Conservation (phyloP, 75 land plant genomes). For the Larix kaempferi region DNA sequence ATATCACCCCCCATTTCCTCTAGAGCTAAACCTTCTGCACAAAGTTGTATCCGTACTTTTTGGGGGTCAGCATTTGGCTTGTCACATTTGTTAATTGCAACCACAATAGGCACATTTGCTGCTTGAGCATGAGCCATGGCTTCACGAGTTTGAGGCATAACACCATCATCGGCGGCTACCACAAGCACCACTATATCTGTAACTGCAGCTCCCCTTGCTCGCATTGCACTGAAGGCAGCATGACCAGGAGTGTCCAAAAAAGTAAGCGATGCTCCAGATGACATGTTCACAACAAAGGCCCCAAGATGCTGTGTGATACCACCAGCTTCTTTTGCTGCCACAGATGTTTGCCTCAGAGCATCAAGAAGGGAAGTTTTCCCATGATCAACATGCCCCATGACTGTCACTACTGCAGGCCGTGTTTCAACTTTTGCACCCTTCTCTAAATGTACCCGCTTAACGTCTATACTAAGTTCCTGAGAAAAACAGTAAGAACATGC, state of each 20-base stretch:
- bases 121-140: conserved; percentile 99
- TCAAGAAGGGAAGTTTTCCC: conserved; percentile 50
- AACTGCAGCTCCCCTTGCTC: conserved; percentile 97
- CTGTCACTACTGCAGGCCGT: conserved; percentile 93
- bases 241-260: conserved; percentile 99
- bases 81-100: conserved; percentile 98
- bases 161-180: conserved; percentile 99
- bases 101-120: conserved; percentile 91
- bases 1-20: conserved; percentile 99
- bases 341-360: conserved; percentile 32
- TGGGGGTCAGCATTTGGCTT: conserved; percentile 94
- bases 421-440: conserved; percentile 46
- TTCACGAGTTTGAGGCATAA: conserved; percentile 94
- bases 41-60: conserved; percentile 91
- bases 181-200: conserved; percentile 97
- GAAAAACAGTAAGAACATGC: conserved; percentile 1
- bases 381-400: conserved; percentile 99
- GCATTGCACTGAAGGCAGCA: conserved; percentile 99
- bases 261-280: conserved; percentile 71
- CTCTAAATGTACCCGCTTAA: conserved; percentile 44
- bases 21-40: conserved; percentile 82
- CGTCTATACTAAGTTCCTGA: conserved; percentile 67
- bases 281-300: conserved; percentile 91
- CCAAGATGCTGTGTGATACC: conserved; percentile 99
- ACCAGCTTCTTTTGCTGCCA: conserved; percentile 95